Percentiles rank a stretch among this genome's conserved stretches.
These are phyloP conservation scores for Ceratocystiopsis minuta DNA, from an alignment of 2,329 filamentous ascomycete species.

Conservation along the genomic window DNA sequence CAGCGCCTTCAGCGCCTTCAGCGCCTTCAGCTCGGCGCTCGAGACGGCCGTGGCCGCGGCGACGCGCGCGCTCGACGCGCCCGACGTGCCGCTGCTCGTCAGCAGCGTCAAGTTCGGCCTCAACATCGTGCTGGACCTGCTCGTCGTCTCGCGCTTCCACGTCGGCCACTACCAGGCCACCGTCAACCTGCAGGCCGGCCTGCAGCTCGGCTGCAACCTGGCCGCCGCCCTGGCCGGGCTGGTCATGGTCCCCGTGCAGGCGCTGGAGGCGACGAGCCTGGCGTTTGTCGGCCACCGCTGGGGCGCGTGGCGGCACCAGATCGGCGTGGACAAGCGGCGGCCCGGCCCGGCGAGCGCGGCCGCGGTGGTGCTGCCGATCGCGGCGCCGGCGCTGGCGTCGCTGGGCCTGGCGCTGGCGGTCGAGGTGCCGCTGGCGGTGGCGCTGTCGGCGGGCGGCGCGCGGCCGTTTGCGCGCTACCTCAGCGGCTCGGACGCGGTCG, in stretches of 20 bases:
- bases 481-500: slow-evolving; percentile 36
- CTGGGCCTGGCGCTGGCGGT: slow-evolving; percentile 32
- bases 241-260: too few species aligned
- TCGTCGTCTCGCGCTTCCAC: slow-evolving; percentile 49
- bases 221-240: slow-evolving; percentile 31
- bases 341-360: slow-evolving; percentile 8
- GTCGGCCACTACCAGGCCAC: slow-evolving; percentile 34
- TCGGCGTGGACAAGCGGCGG: slow-evolving; percentile 11
- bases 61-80: slow-evolving; percentile 48
- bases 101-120: slow-evolving; percentile 43
- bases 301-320: slow-evolving; percentile 28
- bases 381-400: slow-evolving; percentile 34
- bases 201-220: slow-evolving; percentile 43
- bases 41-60: slow-evolving; percentile 43
- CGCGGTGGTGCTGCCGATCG: slow-evolving; percentile 17
- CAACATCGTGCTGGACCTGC: slow-evolving; percentile 49
- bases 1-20: slow-evolving; percentile 43
- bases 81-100: slow-evolving; percentile 50
- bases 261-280: too few species aligned
- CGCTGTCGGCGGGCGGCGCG: slow-evolving; percentile 41
- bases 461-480: slow-evolving; percentile 44
- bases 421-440: slow-evolving; percentile 44
- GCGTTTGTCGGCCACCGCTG: too few species aligned
- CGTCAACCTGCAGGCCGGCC: slow-evolving; percentile 45
- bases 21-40: slow-evolving; percentile 40